Conservation (phyloP, 2,329 filamentous ascomycete genomes). For the Cladorrhinum sp. region DNA sequence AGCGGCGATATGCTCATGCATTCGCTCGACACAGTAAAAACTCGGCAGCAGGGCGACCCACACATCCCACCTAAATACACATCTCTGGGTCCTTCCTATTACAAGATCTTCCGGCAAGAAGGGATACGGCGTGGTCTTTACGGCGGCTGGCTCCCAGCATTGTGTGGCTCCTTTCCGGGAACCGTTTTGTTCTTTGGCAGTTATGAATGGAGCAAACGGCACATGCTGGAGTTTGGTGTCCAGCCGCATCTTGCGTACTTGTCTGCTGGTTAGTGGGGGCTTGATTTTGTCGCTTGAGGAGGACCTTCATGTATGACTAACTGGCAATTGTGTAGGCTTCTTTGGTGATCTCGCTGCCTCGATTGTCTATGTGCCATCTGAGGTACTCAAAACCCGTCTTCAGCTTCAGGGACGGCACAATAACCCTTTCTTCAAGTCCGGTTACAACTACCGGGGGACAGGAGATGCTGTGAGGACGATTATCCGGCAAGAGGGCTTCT, state of each 20-base stretch:
- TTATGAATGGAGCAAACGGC: conserved; percentile 92
- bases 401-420: conserved; percentile 94
- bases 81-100: conserved; percentile 84
- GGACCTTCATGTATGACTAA: conserved; percentile 3
- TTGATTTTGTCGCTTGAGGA: neutral
- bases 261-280: conserved; percentile 60
- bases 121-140: conserved; percentile 84
- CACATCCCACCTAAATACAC: conserved; percentile 90
- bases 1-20: conserved; percentile 98
- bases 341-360: conserved; percentile 89
- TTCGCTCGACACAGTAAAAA: conserved; percentile 97
- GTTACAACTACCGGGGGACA: conserved; percentile 92
- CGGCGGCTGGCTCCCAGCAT: conserved; percentile 86
- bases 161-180: conserved; percentile 88
- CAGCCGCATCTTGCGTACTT: conserved; percentile 84
- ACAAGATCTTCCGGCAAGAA: conserved; percentile 90
- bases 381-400: conserved; percentile 94
- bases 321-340: conserved; percentile 58
- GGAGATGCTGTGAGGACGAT: conserved; percentile 84
- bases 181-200: conserved; percentile 94
- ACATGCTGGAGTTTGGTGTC: conserved; percentile 80
- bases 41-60: conserved; percentile 92
- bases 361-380: conserved; percentile 91
- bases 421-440: conserved; percentile 88
- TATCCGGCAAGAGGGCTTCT: conserved; percentile 73